These are phyloP conservation scores for Xylaria nigripes DNA, from an alignment of 495 filamentous ascomycete species.

Conservation along the genomic window DNA sequence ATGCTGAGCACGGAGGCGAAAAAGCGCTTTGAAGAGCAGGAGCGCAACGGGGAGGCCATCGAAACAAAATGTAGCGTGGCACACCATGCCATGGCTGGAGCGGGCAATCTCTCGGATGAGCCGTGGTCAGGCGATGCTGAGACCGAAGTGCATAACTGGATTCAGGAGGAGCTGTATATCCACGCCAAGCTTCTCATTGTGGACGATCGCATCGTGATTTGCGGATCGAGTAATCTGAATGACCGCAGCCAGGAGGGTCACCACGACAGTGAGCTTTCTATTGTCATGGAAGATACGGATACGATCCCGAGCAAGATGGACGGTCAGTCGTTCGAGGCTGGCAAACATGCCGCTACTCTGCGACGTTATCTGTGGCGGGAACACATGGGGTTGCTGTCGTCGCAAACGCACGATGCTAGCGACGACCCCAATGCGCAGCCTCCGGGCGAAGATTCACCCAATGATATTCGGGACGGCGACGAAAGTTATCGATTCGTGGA, in stretches of 20 bases:
- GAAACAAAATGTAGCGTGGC: constrained; percentile 62
- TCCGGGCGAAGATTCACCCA: constrained; percentile 60
- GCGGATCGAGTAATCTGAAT: constrained; percentile 87
- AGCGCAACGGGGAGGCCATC: constrained; percentile 36
- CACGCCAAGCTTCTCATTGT: constrained; percentile 84
- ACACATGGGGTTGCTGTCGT: constrained; percentile 74
- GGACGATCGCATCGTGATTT: constrained; percentile 74
- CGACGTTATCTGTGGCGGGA: constrained; percentile 86
- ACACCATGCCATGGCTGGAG: constrained; percentile 69
- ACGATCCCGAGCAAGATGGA: constrained; percentile 70
- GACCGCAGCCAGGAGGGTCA: constrained; percentile 84
- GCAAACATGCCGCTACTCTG: constrained; percentile 69
- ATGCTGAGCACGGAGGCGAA: constrained; percentile 47
- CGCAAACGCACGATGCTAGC: constrained; percentile 62
- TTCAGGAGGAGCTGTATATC: constrained; percentile 92
- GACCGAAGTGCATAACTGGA: constrained; percentile 72
- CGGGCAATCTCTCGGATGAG: constrained; percentile 58
- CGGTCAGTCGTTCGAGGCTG: constrained; percentile 64
- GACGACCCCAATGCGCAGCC: constrained; percentile 75
- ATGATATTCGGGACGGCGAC: constrained; percentile 54
- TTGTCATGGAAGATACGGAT: constrained; percentile 82
- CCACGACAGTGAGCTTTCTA: constrained; percentile 87
- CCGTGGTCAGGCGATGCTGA: constrained; percentile 60
- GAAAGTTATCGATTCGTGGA: constrained; percentile 67
- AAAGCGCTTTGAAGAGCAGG: constrained; percentile 55